A percentile compares a stretch with the other conserved stretches of the same genome.
Evolutionary conservation across 2,329 filamentous ascomycete genomes (phyloP).

Genomic region (Fusarium sp.): DNA sequence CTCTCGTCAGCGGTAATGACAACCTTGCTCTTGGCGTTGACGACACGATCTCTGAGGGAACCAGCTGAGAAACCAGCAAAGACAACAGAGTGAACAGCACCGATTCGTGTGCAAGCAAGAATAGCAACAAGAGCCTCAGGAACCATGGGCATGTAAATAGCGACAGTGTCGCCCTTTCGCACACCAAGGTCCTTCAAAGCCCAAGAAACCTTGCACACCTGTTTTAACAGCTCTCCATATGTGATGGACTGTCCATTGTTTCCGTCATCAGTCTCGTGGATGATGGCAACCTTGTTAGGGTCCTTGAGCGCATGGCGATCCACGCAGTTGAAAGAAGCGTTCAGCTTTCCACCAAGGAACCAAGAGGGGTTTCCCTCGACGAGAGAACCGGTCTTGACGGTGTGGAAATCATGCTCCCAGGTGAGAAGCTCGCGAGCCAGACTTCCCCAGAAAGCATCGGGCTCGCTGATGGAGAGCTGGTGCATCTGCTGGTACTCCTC

Average conservation of each 20-base stretch:
- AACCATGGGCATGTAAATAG: conserved; percentile 97
- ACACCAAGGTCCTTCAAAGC: conserved; percentile 92
- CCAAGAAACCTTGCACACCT: conserved; percentile 86
- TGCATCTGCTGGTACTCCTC: conserved; percentile 74
- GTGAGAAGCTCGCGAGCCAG: conserved; percentile 86
- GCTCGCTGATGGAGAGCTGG: conserved; percentile 85
- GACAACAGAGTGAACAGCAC: conserved; percentile 92
- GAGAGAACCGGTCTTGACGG: conserved; percentile 81
- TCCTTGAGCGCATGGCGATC: conserved; percentile 92
- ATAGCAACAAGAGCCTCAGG: conserved; percentile 85
- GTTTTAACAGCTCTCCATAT: conserved; percentile 87
- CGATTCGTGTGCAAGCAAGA: conserved; percentile 87
- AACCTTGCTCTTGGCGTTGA: conserved; percentile 87
- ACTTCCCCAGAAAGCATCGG: conserved; percentile 86
- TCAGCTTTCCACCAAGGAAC: conserved; percentile 91
- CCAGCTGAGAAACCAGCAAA: conserved; percentile 96
- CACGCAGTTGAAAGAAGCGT: conserved; percentile 95
- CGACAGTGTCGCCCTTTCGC: conserved; percentile 92
- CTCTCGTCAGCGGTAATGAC: conserved; percentile 95
- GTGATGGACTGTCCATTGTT: conserved; percentile 87
- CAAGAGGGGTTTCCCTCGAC: conserved; percentile 84
- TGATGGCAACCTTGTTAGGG: conserved; percentile 90
- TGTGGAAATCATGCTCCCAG: conserved; percentile 91
- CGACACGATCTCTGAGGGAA: conserved; percentile 89
- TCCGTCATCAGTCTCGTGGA: conserved; percentile 94